A percentile compares a stretch with the other conserved stretches of the same genome.
Evolutionary conservation across 2,329 filamentous ascomycete genomes (phyloP).

Genomic region (Ophiobolus disseminans): DNA sequence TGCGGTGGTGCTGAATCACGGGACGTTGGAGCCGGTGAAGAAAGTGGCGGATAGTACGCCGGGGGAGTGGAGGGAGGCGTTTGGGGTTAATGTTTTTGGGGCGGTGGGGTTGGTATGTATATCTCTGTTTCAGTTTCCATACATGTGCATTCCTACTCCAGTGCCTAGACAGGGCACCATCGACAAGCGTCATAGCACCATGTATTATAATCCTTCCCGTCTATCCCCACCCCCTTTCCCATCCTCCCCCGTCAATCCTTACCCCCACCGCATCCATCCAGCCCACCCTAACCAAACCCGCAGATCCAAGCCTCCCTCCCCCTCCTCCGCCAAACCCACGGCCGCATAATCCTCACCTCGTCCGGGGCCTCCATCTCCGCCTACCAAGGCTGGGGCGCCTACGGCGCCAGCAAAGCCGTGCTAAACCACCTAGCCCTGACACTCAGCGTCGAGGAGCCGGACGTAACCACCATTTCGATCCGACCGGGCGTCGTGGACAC

Average conservation of each 20-base stretch:
- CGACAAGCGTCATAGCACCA: too few species aligned
- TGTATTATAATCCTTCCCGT: too few species aligned
- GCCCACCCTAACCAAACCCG: neutral
- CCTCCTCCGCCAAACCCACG: conserved; percentile 70
- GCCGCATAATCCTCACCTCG: conserved; percentile 78
- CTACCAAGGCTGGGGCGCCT: conserved; percentile 78
- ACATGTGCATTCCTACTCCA: conserved; percentile 10
- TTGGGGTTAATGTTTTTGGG: conserved; percentile 88
- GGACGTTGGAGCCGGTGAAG: conserved; percentile 76
- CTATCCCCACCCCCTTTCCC: neutral
- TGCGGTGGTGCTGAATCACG: conserved; percentile 87
- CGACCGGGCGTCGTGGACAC: conserved; percentile 86
- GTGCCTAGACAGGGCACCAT: neutral
- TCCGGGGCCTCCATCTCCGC: conserved; percentile 75
- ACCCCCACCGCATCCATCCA: too few species aligned
- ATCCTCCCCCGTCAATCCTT: too few species aligned
- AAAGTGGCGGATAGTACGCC: conserved; percentile 71
- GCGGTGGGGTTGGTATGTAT: conserved; percentile 74
- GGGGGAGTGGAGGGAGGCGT: conserved; percentile 76
- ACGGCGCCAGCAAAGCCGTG: conserved; percentile 83
- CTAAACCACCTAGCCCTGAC: conserved; percentile 80
- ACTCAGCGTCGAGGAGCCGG: conserved; percentile 76
- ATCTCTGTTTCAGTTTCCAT: conserved; percentile 30
- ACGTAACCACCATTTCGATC: conserved; percentile 75
- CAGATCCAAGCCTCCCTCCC: conserved; percentile 75